Base-by-base conservation (phyloP, 371 early-diverging fungal species). In the Rhizomucor miehei region DNA sequence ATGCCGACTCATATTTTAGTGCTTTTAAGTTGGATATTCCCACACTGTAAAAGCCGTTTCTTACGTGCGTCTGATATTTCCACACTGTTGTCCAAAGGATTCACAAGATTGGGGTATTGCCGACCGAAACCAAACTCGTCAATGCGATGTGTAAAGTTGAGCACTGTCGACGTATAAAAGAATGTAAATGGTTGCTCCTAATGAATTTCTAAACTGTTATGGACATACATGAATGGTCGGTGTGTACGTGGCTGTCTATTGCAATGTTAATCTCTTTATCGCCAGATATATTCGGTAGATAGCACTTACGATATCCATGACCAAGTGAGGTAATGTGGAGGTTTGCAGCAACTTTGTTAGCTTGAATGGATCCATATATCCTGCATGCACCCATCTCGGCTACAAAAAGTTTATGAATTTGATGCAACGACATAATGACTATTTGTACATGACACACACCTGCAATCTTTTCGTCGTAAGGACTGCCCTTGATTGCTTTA, bases 91-190 rank as follows among this genome's bases (percentile, higher is more conserved):
- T 94, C 93, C 13, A 97, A 73, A 37, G 97, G 97, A 62, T 95
- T 95, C 36, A 85, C 72, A 14, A 94, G 75, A 20, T 80, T 85
- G 3, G 94, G 92, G 59, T 93, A 95, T 23, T 85, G 61, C 14
- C 69, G 66, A 19, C 96, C 97, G 77, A 94, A 97, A 0, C 94
- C 92, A 25, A 97, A 77, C 62, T 89, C 84, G 65, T 94, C 92
- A 48, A 97, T 89, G 20, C 89, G 84, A 68, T 97, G 97, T 0
- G 96, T 94, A 59, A 97, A 93, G 69, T 97, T 97, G 65, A 95
- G 73, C 37, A 82, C 89, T 90, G 71, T 5, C 1, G 21, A 39
- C 39, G 14, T 8, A 1, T n/a, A 43, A 12, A 37, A 23, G 45
- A 17, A n/a, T 6, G n/a, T n/a, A n/a, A n/a, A n/a, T n/a, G n/a